These are phyloP conservation scores for Candida krabiensis DNA, from an alignment of 805 yeast genomes.

Conservation along the genomic window DNA sequence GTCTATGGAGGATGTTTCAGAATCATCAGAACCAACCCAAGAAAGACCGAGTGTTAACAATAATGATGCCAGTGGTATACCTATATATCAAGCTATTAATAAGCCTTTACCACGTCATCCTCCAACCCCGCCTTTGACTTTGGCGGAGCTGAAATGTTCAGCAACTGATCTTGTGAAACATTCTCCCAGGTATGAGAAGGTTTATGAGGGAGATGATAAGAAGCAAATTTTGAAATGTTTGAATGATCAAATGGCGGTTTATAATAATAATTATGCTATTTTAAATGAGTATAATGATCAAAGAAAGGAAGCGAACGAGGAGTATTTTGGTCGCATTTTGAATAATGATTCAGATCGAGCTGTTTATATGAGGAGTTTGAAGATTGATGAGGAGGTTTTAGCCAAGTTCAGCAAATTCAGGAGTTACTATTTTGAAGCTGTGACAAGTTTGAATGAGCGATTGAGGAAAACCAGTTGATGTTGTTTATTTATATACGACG, in stretches of 20 bases:
- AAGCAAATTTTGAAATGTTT: not conserved
- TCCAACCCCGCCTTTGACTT: constrained; percentile 12
- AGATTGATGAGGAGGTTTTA: constrained; percentile 15
- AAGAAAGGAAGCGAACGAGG: constrained; percentile 16
- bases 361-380: constrained; percentile 18
- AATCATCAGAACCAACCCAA: not conserved
- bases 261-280: constrained; percentile 9
- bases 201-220: constrained; percentile 1
- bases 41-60: constrained; percentile 9
- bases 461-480: not conserved
- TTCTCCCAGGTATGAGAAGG: constrained; percentile 5
- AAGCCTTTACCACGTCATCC: constrained; percentile 15
- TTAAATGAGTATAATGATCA: constrained; percentile 14
- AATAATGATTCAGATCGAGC: constrained; percentile 7
- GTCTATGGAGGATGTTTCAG: constrained; percentile 5
- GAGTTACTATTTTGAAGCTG: constrained; percentile 5
- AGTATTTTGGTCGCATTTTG: constrained; percentile 15
- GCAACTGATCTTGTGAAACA: constrained; percentile 6
- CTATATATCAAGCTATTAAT: constrained; percentile 24
- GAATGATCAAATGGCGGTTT: constrained; percentile 11
- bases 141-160: constrained; percentile 20
- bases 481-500: no score
- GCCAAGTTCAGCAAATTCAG: constrained; percentile 13
- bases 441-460: constrained; percentile 5
- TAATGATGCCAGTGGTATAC: constrained; percentile 14